These are phyloP conservation scores for Colletotrichum theobromicola DNA, from an alignment of 2,329 filamentous ascomycete genomes.

Conservation along the genomic window DNA sequence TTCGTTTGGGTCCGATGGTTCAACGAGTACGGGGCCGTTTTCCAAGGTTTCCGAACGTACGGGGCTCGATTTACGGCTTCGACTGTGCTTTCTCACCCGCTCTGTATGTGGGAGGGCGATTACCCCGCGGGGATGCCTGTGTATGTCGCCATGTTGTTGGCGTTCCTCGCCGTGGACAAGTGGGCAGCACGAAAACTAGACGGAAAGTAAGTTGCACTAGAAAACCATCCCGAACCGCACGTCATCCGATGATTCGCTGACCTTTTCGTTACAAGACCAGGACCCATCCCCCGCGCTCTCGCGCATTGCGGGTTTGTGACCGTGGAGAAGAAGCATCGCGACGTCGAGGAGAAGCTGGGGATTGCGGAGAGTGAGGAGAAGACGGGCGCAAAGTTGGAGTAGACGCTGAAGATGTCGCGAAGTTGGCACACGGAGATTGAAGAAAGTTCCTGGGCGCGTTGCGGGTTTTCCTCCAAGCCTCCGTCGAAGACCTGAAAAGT, in stretches of 20 bases:
- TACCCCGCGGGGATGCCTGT: constrained; percentile 18
- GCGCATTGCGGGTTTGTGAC: constrained; percentile 5
- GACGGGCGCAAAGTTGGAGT: constrained; percentile 9
- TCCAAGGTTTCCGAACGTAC: constrained; percentile 4
- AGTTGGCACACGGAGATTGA: neutral
- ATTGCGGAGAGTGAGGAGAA: neutral
- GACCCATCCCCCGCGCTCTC: constrained; percentile 12
- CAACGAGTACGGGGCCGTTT: neutral
- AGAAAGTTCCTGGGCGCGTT: constrained; percentile 2
- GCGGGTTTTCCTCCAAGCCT: neutral
- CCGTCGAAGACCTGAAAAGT: neutral
- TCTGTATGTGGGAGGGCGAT: constrained; percentile 11
- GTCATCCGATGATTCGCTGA: constrained; percentile 8
- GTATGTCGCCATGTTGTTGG: neutral
- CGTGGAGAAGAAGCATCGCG: neutral
- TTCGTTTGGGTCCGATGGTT: constrained; percentile 5
- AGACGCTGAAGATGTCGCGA: neutral
- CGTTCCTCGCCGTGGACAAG: constrained; percentile 13
- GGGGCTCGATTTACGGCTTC: neutral
- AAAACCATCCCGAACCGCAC: neutral
- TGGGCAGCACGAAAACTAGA: constrained; percentile 21
- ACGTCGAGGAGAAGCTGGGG: neutral
- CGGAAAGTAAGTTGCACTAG: constrained; percentile 17
- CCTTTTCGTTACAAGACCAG: constrained; percentile 10
- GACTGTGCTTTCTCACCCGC: neutral